Conservation (phyloP, 805 yeast genomes). For the Saccharomyces kudriavzevii region DNA sequence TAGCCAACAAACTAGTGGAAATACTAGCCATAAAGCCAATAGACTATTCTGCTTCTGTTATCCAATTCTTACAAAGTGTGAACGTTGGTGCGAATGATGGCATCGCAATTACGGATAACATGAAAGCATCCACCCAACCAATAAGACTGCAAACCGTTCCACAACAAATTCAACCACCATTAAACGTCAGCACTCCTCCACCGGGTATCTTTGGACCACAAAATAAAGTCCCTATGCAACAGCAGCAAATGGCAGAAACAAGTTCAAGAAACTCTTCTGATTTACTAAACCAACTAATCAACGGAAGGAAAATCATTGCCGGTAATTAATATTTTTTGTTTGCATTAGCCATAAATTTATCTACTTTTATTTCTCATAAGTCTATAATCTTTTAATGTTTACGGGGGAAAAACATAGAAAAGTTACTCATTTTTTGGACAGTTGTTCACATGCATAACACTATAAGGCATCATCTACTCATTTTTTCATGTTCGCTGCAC, state of each 20-base stretch:
- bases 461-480: too few relatives aligned
- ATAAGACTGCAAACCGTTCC: slow-evolving; percentile 4
- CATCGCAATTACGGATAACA: slow-evolving; percentile 18
- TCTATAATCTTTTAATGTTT: slow-evolving; percentile 22
- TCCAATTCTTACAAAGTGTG: slow-evolving; percentile 25
- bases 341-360: neutral
- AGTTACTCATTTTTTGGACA: neutral
- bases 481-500: too few relatives aligned
- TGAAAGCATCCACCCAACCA: slow-evolving; percentile 5
- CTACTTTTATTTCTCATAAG: neutral
- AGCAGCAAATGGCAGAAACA: slow-evolving; percentile 7
- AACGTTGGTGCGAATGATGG: slow-evolving; percentile 22
- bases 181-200: slow-evolving; percentile 17
- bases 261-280: slow-evolving; percentile 58
- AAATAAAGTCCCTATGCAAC: slow-evolving; percentile 1
- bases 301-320: slow-evolving; percentile 51
- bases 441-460: too few relatives aligned
- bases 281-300: slow-evolving; percentile 74
- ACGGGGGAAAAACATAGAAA: slow-evolving; percentile 1
- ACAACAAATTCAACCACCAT: slow-evolving; percentile 3
- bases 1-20: slow-evolving; percentile 31
- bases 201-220: slow-evolving; percentile 10
- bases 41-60: slow-evolving; percentile 26
- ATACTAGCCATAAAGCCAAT: slow-evolving; percentile 31
- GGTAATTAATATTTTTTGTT: slow-evolving; percentile 12